A percentile compares a stretch with the other conserved stretches of the same genome.
phyloP scores from a whole-genome alignment of 768 basidiomycete genomes.

The Trametes punicea region DNA sequence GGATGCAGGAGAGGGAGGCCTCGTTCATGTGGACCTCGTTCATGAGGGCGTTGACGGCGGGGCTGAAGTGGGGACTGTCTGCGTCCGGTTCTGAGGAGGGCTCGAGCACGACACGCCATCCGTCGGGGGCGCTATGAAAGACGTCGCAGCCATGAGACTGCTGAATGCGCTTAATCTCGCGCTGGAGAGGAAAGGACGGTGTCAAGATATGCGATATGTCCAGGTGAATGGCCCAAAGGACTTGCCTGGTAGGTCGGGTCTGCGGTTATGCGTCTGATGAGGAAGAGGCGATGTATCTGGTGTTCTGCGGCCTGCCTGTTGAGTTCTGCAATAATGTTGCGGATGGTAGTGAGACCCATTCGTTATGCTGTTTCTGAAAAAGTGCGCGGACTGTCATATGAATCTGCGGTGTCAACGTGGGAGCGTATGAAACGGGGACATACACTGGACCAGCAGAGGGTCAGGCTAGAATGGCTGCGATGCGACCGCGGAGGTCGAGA shows the following conservation, averaged over 20 bases:
- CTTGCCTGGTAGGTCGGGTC: constrained; percentile 23
- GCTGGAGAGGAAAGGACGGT: background rate
- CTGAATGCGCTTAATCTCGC: constrained; percentile 12
- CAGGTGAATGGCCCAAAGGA: background rate
- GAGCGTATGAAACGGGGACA: too few relatives aligned
- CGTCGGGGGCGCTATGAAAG: constrained; percentile 10
- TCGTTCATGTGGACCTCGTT: constrained; percentile 21
- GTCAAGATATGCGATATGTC: background rate
- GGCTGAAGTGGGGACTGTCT: constrained; percentile 13
- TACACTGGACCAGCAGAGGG: too few relatives aligned
- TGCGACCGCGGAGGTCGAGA: too few relatives aligned
- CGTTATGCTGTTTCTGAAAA: background rate
- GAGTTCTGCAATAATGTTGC: constrained; percentile 23
- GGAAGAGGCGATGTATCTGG: constrained; percentile 15
- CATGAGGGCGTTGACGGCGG: constrained; percentile 16
- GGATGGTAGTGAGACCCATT: constrained; percentile 18
- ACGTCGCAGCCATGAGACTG: constrained; percentile 7
- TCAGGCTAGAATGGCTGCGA: too few relatives aligned
- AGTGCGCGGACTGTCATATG: too few relatives aligned
- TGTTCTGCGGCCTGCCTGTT: constrained; percentile 20
- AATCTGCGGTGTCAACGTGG: too few relatives aligned
- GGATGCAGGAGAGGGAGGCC: constrained; percentile 22
- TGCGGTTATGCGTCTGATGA: constrained; percentile 21
- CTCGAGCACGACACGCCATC: constrained; percentile 19
- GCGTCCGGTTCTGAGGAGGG: constrained; percentile 2